Base-by-base conservation (phyloP, 805 yeast genomes). In the Myxozyma neotropica region DNA sequence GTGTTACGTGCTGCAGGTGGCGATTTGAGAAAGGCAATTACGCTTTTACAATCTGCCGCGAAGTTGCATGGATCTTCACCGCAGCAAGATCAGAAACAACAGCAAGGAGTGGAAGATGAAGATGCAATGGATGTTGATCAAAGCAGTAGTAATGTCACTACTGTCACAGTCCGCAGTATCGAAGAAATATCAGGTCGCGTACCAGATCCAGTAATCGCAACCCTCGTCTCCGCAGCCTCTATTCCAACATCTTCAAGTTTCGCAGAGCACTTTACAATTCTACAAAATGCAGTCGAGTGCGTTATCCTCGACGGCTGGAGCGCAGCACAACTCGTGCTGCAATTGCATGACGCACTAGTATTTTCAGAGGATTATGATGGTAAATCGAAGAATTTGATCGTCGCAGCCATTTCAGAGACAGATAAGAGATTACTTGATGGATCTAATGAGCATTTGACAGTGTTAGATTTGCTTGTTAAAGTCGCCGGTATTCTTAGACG, bases 11-110 rank as follows among this genome's bases (percentile, higher is more conserved):
- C 90, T 2, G 82, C 96, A 19, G 81, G 80, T 55, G 99, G 99
- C 58, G 99, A 94, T 77, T 80, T 94, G 69, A 84, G 99, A 76
- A 88, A 86, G 67, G 96, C 97, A 7, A 92, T 94, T 65, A 94
- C 97, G 1, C 81, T 85, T 58, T 78, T 94, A 45, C 99, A 94
- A 74, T 87, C 94, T 38, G 88, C 96, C 10, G 81, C 90, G 36
- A 85, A 83, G 65, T 74, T 86, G 58, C 78, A 79, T 0, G 79
- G 77, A 29, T 71, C 75, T 12, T 71, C 64, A 17, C 17, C 51
- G 2, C 38, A 35, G 38, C n/a, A 40, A n/a, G n/a, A n/a, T n/a
- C n/a, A n/a, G n/a, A n/a, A n/a, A n/a, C 31, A 57, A 49, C 31
- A 40, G 39, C 33, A 56, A n/a, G 49, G 71, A 58, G 50, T 8